These are phyloP conservation scores for Anthracocystis walkeri DNA, from an alignment of 1,284 basidiomycete genomes.

Conservation along the genomic window DNA sequence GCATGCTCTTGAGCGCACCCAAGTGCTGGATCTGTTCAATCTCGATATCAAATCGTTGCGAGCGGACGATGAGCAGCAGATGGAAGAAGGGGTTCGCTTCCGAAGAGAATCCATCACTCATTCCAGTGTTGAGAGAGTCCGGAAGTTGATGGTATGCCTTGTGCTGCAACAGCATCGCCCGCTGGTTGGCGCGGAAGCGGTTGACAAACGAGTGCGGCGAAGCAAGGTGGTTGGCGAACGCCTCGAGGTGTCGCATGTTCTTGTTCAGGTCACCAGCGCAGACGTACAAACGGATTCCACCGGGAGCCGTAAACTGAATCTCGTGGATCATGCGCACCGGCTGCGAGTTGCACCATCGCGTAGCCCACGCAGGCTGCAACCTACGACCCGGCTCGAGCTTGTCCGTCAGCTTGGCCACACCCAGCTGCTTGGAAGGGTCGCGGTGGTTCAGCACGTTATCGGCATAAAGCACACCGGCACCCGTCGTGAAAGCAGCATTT, in stretches of 20 bases:
- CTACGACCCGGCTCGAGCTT: conserved; percentile 58
- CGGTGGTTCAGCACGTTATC: conserved; percentile 64
- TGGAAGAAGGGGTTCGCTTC: conserved; percentile 69
- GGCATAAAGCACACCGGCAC: conserved; percentile 59
- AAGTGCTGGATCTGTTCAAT: conserved; percentile 60
- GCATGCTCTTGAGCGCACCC: conserved; percentile 70
- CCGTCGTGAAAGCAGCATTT: conserved; percentile 65
- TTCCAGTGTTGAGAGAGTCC: conserved; percentile 57
- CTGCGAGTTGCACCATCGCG: conserved; percentile 77
- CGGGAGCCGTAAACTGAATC: conserved; percentile 75
- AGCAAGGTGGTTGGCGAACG: conserved; percentile 48
- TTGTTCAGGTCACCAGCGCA: conserved; percentile 75
- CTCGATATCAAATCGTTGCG: conserved; percentile 64
- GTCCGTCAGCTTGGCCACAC: conserved; percentile 41
- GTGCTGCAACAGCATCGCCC: conserved; percentile 41
- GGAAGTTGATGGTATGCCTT: conserved; percentile 50
- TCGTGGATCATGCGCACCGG: conserved; percentile 79
- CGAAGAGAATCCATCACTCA: conserved; percentile 49
- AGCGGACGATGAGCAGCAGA: conserved; percentile 63
- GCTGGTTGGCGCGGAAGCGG: conserved; percentile 50
- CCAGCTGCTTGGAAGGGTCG: conserved; percentile 50
- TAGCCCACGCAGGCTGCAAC: conserved; percentile 71
- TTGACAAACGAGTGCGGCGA: conserved; percentile 58
- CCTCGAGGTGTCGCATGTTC: conserved; percentile 45
- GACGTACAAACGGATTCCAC: conserved; percentile 79